Percentiles rank a stretch among this genome's conserved stretches.
Conservation (phyloP, 768 basidiomycete genomes). For the Auricularia auricula-judae region DNA sequence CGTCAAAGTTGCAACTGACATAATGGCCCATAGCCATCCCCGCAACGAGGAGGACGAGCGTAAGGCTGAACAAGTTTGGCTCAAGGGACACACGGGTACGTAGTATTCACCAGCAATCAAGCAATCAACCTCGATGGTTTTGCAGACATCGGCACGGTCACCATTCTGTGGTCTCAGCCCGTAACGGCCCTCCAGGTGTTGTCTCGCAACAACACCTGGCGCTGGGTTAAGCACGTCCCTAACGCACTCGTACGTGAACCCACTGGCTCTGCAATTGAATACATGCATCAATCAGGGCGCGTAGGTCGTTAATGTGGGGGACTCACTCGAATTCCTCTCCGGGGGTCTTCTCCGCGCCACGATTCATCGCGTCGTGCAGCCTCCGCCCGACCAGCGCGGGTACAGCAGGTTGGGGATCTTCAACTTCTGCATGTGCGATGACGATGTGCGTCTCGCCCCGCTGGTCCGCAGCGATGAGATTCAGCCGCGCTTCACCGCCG, state of each 20-base stretch:
- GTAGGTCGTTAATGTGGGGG: constrained; percentile 31
- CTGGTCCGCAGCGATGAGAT: constrained; percentile 2
- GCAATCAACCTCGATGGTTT: not conserved
- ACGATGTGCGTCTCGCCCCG: constrained; percentile 19
- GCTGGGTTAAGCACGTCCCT: constrained; percentile 24
- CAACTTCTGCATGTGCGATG: constrained; percentile 25
- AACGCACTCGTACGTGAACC: constrained; percentile 21
- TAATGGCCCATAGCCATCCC: constrained; percentile 30
- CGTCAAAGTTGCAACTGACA: not conserved
- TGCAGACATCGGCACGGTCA: constrained; percentile 24
- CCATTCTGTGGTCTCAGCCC: constrained; percentile 28
- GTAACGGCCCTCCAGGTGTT: constrained; percentile 26
- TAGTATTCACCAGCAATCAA: not conserved
- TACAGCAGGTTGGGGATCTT: constrained; percentile 23
- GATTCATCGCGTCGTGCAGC: constrained; percentile 28
- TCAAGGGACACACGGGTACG: constrained; percentile 28
- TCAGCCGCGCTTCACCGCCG: too few species aligned
- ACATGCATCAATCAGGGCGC: too few species aligned
- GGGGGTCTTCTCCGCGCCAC: constrained; percentile 27
- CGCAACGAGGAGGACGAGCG: constrained; percentile 37
- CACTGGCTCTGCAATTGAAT: too few species aligned
- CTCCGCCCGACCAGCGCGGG: constrained; percentile 23
- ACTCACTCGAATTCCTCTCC: constrained; percentile 23
- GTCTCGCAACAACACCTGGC: constrained; percentile 25
- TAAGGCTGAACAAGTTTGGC: constrained; percentile 33